These are phyloP conservation scores for Endocarpon pusillum DNA, from an alignment of 495 filamentous ascomycete species.

Conservation along the genomic window DNA sequence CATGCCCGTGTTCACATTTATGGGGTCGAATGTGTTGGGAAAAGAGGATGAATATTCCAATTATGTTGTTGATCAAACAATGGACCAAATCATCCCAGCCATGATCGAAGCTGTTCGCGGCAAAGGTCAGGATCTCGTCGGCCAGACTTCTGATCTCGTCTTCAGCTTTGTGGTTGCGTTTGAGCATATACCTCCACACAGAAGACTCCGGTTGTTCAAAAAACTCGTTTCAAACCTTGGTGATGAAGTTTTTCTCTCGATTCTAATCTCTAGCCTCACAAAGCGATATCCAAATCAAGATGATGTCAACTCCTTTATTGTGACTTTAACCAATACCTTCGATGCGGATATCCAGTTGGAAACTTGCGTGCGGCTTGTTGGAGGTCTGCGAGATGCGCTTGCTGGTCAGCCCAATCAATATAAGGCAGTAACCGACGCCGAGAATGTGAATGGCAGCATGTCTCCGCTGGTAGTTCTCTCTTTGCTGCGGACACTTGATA, in stretches of 20 bases:
- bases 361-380: too few species aligned
- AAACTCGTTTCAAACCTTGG: conserved; percentile 68
- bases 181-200: conserved; percentile 78
- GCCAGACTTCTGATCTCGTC: conserved; percentile 68
- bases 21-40: conserved; percentile 72
- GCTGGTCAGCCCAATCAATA: too few species aligned
- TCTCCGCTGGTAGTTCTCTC: too few species aligned
- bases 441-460: too few species aligned
- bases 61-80: conserved; percentile 70
- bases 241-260: conserved; percentile 50
- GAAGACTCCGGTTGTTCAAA: conserved; percentile 62
- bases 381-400: too few species aligned
- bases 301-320: too few species aligned
- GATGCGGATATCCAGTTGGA: too few species aligned
- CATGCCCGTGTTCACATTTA: conserved; percentile 98
- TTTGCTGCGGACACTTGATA: too few species aligned
- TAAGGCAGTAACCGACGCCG: too few species aligned
- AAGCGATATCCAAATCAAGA: conserved; percentile 28
- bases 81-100: conserved; percentile 77
- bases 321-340: conserved; percentile 25
- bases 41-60: conserved; percentile 93
- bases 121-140: conserved; percentile 56
- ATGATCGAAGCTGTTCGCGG: conserved; percentile 73
- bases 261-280: conserved; percentile 29
- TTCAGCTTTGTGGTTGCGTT: conserved; percentile 88